phyloP scores from a whole-genome alignment of 345 rosid genomes.

The Dipteronia sinensis region DNA sequence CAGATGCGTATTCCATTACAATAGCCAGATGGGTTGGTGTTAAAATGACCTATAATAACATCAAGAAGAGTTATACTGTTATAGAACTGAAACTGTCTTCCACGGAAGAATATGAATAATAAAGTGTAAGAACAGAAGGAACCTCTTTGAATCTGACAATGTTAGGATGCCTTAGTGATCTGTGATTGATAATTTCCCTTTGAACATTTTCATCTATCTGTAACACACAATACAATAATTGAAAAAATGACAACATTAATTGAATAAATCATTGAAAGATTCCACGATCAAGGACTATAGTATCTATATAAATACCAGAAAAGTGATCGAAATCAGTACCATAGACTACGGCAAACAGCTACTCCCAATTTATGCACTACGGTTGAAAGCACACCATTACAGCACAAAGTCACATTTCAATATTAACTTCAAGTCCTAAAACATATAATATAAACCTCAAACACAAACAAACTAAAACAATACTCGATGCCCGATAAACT shows the following conservation, averaged over 20 bases:
- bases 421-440: not conserved
- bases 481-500: too few species aligned
- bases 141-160: constrained; percentile 88
- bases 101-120: not conserved
- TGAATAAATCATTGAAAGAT: constrained; percentile 1
- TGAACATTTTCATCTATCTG: constrained; percentile 88
- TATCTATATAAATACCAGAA: not conserved
- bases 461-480: not conserved
- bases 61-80: constrained; percentile 7
- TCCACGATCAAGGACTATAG: not conserved
- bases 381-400: not conserved
- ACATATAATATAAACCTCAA: not conserved
- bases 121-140: constrained; percentile 8
- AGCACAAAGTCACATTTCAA: not conserved
- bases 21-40: constrained; percentile 87
- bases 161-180: constrained; percentile 83
- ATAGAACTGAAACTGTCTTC: constrained; percentile 10
- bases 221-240: constrained; percentile 5
- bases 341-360: not conserved
- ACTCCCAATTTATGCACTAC: not conserved
- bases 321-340: not conserved
- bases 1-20: constrained; percentile 87
- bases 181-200: constrained; percentile 82
- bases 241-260: constrained; percentile 10
- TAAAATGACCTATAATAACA: constrained; percentile 55